Evolutionary conservation across 192 early-diverging fungal genomes (phyloP), one percentile per base, ranked within the genome.

Genomic region (Entomortierella beljakovae): DNA sequence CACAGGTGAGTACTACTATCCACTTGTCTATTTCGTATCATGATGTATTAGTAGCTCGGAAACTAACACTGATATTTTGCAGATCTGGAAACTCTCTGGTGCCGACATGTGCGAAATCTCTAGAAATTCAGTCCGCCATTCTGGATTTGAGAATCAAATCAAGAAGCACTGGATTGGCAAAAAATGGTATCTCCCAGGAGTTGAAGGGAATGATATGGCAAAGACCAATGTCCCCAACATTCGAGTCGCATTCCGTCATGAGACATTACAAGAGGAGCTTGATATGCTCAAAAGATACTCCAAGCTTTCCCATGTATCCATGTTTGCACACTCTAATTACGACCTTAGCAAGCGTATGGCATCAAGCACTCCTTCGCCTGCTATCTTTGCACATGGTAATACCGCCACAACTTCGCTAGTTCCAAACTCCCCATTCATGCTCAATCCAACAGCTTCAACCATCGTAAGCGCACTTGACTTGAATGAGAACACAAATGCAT

Each of bases 51-150:
- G n/a, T n/a, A n/a, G n/a, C n/a, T n/a, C n/a, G n/a, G n/a, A n/a
- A n/a, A n/a, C n/a, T n/a, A n/a, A n/a, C n/a, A n/a, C n/a, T n/a
- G n/a, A n/a, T n/a, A n/a, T n/a, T n/a, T n/a, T n/a, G 15, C 7
- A 92, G 91, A 99, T 99, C 64, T 99, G 94, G 94, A 97, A 98
- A 71, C 80, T 95, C 34, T 94, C 94, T 11, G 85, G 90, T n/a
- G 88, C 92, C 3, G 97, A 99, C 71, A 96, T 98, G 95, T 97
- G 96, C 81, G 97, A 99, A 80, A 87, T 99, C 57, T 94, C 97
- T 0, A 87, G 95, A 57, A 97, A 99, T 84, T 95, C 93, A 31
- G 92, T 94, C 11, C 80, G 93, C 13, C 96, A 98, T 80, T 93
- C 92, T 84, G 97, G 97, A 2, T 99, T 93, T 85, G 97, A 99